Evolutionary conservation across 345 rosid species (phyloP).

Genomic region (Erysimum cheiranthoides): DNA sequence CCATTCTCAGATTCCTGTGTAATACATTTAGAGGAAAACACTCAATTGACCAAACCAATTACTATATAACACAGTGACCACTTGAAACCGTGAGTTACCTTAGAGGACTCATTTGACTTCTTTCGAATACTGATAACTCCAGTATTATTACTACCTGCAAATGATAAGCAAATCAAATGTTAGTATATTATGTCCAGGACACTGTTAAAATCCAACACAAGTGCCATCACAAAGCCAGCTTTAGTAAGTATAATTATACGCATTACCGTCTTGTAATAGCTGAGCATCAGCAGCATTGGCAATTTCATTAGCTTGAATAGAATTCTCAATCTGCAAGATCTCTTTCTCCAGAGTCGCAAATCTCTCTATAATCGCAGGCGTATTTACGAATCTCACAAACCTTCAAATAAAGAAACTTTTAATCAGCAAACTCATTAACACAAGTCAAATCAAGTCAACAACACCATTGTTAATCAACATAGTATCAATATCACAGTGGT

Average conservation of each 20-base stretch:
- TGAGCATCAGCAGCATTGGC: slow-evolving; percentile 44
- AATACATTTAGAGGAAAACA: slow-evolving; percentile 30
- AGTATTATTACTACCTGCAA: slow-evolving; percentile 47
- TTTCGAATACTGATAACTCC: slow-evolving; percentile 34
- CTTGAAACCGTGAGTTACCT: slow-evolving; percentile 46
- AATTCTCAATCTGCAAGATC: slow-evolving; percentile 72
- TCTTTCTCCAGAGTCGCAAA: slow-evolving; percentile 74
- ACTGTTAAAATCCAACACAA: background rate
- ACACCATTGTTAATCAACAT: too few relatives aligned
- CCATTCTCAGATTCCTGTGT: slow-evolving; percentile 51
- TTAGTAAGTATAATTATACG: background rate
- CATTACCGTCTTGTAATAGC: slow-evolving; percentile 57
- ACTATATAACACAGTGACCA: slow-evolving; percentile 1
- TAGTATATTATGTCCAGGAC: background rate
- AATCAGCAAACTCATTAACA: slow-evolving; percentile 7
- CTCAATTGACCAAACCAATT: slow-evolving; percentile 22
- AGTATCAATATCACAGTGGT: background rate
- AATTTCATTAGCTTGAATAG: slow-evolving; percentile 64
- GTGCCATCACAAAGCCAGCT: background rate
- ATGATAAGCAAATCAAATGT: slow-evolving; percentile 20
- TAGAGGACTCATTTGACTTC: slow-evolving; percentile 58
- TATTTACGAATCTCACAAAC: slow-evolving; percentile 84
- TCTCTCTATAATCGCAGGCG: slow-evolving; percentile 89
- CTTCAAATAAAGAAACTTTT: slow-evolving; percentile 43
- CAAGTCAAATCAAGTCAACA: background rate